Base-by-base conservation (phyloP, 192 early-diverging fungal genomes). In the Coemansia furcata region DNA sequence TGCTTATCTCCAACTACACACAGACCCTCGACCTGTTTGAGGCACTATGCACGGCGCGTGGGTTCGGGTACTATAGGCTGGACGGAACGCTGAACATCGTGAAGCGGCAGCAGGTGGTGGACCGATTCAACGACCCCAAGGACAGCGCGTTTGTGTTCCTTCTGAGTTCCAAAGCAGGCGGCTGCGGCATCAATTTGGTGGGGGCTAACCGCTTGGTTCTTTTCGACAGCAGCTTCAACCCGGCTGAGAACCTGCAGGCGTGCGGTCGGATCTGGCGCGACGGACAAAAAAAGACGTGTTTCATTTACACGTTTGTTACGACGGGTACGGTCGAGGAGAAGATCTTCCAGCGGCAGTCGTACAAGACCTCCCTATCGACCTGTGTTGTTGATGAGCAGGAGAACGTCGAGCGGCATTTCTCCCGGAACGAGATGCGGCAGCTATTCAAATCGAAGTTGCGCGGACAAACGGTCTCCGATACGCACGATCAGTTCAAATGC, bases 281-380 rank as follows among this genome's bases (percentile, higher is more conserved):
- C 77, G 90, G 89, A 1, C 91, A 94, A 74, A 86, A 86, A 62
- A 92, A 94, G 60, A 83, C 84, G 60, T 97, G 97, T 72, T 99
- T 88, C 66, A 94, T 99, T n/a, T 99, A 99, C 78, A 89, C 97
- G 9, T 94, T 99, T 57, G 96, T 97, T 62, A 92, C 90, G 0
- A 95, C 97, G n/a, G 98, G 98, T 3, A 94, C 96, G 0, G 96
- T 99, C 19, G 98, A 99, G 73, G 98, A 99, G 66, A 99, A 99
- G 75, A 97, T 99, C 37, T 99, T 99, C 74, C 98, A 99, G 77
- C 82, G 98, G 64, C 92, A 91, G 76, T 88, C 87, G 3, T 89
- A 89, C 69, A 94, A 94, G 65, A 89, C 92, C 44, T 93, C 92
- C 33, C 86, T 99, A 14, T 90, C 89, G 23, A 92, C 88, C 0